Conservation (phyloP, 2,329 filamentous ascomycete genomes). For the Fusarium pilosicola region DNA sequence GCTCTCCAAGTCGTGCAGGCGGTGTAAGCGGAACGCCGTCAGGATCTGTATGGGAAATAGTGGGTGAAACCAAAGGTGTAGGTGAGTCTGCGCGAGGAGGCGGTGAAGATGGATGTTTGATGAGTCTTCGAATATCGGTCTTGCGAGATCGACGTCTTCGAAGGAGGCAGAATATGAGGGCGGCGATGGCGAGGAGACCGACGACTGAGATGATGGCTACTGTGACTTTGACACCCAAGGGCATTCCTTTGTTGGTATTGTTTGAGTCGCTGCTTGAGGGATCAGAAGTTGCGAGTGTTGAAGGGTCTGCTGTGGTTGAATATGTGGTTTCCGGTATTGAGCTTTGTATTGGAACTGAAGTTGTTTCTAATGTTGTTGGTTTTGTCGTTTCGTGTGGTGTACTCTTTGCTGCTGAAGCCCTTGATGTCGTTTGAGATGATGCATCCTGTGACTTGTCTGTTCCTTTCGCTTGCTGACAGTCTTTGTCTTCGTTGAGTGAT, state of each 20-base stretch:
- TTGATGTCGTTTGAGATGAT: neutral
- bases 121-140: conserved; percentile 14
- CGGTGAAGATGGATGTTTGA: conserved; percentile 39
- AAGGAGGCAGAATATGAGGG: conserved; percentile 52
- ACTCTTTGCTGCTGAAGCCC: neutral
- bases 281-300: conserved; percentile 24
- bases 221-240: conserved; percentile 56
- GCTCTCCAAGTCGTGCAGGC: conserved; percentile 59
- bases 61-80: conserved; percentile 55
- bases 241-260: conserved; percentile 39
- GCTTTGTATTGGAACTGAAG: conserved; percentile 4
- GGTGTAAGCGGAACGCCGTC: conserved; percentile 52
- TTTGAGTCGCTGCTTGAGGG: conserved; percentile 11
- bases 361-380: neutral
- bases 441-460: neutral
- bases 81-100: conserved; percentile 49
- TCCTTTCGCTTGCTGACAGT: conserved; percentile 22
- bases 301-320: conserved; percentile 32
- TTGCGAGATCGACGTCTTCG: conserved; percentile 41
- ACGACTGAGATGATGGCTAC: conserved; percentile 56
- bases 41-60: conserved; percentile 40
- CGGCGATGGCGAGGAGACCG: conserved; percentile 51
- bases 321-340: conserved; percentile 28
- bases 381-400: neutral
- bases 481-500: conserved; percentile 9